Conservation (phyloP, 768 basidiomycete species). For the Kwoniella sp. region DNA sequence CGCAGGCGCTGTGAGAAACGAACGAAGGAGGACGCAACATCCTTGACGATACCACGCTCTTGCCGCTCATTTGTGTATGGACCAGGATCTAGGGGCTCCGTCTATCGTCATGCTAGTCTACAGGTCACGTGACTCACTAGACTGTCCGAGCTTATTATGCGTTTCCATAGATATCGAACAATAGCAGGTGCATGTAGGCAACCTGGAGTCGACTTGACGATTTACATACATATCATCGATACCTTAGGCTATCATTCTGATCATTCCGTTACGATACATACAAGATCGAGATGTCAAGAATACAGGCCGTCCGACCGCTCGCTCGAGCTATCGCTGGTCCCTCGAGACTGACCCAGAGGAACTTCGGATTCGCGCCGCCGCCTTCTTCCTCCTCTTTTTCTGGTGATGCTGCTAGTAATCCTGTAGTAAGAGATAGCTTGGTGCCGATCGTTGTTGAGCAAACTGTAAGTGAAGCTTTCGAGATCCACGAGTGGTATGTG, state of each 20-base stretch:
- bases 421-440: constrained; percentile 56
- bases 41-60: no score
- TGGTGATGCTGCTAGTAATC: constrained; percentile 17
- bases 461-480: constrained; percentile 65
- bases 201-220: not conserved
- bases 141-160: no score
- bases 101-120: not conserved
- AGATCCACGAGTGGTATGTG: no score
- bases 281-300: constrained; percentile 6
- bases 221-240: no score
- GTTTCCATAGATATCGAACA: not conserved
- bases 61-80: no score
- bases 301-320: constrained; percentile 5
- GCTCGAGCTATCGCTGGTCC: constrained; percentile 10
- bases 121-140: no score
- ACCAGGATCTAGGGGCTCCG: not conserved
- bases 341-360: constrained; percentile 5
- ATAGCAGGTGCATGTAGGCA: no score
- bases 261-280: no score
- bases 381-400: not conserved
- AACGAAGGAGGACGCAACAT: no score
- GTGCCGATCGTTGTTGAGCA: constrained; percentile 94
- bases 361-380: constrained; percentile 18
- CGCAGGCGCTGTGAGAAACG: no score
- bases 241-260: no score